Percentiles rank a stretch among this genome's conserved stretches.
Evolutionary conservation across 768 basidiomycete species (phyloP).

Genomic region (Tylopilus intermedius): DNA sequence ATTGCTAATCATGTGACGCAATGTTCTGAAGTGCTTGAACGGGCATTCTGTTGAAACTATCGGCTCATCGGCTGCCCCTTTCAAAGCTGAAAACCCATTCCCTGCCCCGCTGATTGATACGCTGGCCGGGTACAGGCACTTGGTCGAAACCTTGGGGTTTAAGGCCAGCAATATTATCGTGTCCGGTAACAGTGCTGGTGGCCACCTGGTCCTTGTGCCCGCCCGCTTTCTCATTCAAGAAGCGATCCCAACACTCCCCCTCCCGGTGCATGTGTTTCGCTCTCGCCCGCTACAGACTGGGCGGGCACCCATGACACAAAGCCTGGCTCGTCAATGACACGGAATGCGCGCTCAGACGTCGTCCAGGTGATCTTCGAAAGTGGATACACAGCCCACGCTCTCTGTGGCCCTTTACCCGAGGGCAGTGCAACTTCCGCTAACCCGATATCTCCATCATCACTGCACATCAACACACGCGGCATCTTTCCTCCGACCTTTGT

Average conservation of each 20-base stretch:
- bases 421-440: constrained; percentile 1
- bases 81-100: not conserved
- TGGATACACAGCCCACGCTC: constrained; percentile 3
- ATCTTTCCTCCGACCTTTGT: constrained; percentile 27
- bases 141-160: constrained; percentile 4
- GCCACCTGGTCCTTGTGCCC: not conserved
- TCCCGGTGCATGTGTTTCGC: not conserved
- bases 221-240: not conserved
- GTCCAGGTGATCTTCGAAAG: not conserved
- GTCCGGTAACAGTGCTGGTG: constrained; percentile 2
- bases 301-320: not conserved
- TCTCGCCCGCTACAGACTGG: not conserved
- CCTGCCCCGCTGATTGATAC: constrained; percentile 1
- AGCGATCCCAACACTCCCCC: not conserved
- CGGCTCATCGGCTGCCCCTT: constrained; percentile 1
- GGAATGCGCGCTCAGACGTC: constrained; percentile 2
- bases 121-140: constrained; percentile 4
- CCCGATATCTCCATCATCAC: constrained; percentile 10
- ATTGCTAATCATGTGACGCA: not conserved
- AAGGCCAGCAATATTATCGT: not conserved
- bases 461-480: constrained; percentile 6
- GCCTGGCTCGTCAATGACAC: not conserved
- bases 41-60: constrained; percentile 5
- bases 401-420: constrained; percentile 8
- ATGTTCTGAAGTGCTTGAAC: not conserved